A percentile compares a stretch with the other conserved stretches of the same genome.
phyloP scores from a whole-genome alignment of 1,284 basidiomycete genomes.

The Mycosarcoma mackinlayi region DNA sequence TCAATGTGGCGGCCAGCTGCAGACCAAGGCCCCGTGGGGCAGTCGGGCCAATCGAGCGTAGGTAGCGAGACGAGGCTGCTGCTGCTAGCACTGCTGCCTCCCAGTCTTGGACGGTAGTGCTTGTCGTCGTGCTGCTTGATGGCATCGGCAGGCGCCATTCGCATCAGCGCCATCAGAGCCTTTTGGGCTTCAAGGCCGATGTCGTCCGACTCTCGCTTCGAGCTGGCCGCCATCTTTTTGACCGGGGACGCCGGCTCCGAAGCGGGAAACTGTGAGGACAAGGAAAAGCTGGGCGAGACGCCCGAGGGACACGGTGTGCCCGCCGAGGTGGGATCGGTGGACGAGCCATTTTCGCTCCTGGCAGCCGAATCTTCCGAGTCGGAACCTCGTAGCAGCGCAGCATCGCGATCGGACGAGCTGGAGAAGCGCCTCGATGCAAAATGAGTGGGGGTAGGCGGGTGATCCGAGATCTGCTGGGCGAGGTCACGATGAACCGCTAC shows the following conservation, averaged over 20 bases:
- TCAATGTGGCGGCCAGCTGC: slow-evolving; percentile 45
- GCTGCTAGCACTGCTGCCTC: slow-evolving; percentile 17
- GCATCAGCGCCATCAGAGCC: slow-evolving; percentile 27
- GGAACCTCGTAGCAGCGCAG: slow-evolving; percentile 29
- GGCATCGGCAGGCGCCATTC: slow-evolving; percentile 9
- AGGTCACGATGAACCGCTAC: slow-evolving; percentile 46
- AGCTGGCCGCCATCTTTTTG: slow-evolving; percentile 21
- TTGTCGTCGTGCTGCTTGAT: slow-evolving; percentile 16
- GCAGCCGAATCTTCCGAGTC: slow-evolving; percentile 49
- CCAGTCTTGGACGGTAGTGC: slow-evolving; percentile 33
- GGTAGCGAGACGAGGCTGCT: slow-evolving; percentile 21
- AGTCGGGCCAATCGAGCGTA: slow-evolving; percentile 53
- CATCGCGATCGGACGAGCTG: slow-evolving; percentile 28
- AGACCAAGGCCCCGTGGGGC: slow-evolving; percentile 47
- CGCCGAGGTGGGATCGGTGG: slow-evolving; percentile 45
- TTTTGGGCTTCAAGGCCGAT: slow-evolving; percentile 22
- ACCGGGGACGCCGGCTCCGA: slow-evolving; percentile 46
- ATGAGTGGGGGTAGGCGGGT: slow-evolving; percentile 16
- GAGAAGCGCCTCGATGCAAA: slow-evolving; percentile 24
- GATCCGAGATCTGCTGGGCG: slow-evolving; percentile 45
- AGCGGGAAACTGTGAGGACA: slow-evolving; percentile 52
- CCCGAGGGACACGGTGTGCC: slow-evolving; percentile 48
- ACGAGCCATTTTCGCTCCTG: slow-evolving; percentile 38
- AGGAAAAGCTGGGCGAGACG: slow-evolving; percentile 49
- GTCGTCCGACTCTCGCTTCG: slow-evolving; percentile 10